These are phyloP conservation scores for Panicum hallii DNA, from an alignment of 202 grass and related monocot genomes.

Conservation along the genomic window DNA sequence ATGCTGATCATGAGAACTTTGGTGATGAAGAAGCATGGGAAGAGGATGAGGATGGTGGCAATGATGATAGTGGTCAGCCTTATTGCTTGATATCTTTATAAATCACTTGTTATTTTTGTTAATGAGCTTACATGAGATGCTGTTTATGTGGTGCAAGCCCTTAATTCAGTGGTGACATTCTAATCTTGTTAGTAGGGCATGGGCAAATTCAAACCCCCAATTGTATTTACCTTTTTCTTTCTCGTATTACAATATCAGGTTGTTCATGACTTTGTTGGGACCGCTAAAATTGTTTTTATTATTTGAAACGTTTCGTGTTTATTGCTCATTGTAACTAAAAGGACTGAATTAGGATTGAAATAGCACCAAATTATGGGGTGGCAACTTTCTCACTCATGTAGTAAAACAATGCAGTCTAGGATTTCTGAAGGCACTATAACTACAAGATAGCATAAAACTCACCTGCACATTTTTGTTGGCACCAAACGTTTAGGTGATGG, in stretches of 20 bases:
- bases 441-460: slow-evolving; percentile 43
- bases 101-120: not conserved
- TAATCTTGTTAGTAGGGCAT: not conserved
- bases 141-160: slow-evolving; percentile 2
- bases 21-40: slow-evolving; percentile 52
- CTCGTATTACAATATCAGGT: not conserved
- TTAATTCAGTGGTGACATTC: not conserved
- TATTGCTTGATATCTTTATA: not conserved
- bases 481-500: slow-evolving; percentile 58
- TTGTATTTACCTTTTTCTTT: slow-evolving; percentile 4
- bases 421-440: slow-evolving; percentile 46
- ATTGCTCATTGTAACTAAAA: slow-evolving; percentile 9
- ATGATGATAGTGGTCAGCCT: slow-evolving; percentile 35
- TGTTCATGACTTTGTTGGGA: slow-evolving; percentile 4
- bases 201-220: not conserved
- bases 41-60: slow-evolving; percentile 30
- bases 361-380: not conserved
- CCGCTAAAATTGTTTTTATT: not conserved
- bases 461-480: slow-evolving; percentile 54
- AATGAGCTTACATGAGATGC: slow-evolving; percentile 5
- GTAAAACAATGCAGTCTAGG: not conserved
- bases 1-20: slow-evolving; percentile 54
- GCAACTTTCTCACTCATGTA: slow-evolving; percentile 16
- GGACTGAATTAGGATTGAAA: not conserved
- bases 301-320: slow-evolving; percentile 9